Conservation (phyloP, 768 basidiomycete genomes). For the Hirschioporus abietinus region DNA sequence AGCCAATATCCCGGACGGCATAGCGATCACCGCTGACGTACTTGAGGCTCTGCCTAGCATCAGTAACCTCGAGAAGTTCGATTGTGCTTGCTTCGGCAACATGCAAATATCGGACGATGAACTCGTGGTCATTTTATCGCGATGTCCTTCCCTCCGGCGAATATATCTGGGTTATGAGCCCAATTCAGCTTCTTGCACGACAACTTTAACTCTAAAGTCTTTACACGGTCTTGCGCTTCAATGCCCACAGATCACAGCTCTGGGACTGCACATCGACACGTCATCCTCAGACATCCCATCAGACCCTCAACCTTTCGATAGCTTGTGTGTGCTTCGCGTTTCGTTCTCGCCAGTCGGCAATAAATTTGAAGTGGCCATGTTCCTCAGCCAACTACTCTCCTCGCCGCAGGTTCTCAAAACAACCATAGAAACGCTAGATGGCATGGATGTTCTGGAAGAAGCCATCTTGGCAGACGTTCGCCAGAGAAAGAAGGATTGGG, state of each 20-base stretch:
- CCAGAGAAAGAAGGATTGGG: not conserved
- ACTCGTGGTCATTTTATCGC: not conserved
- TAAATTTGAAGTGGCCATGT: not conserved
- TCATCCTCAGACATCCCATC: not conserved
- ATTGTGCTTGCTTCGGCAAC: not conserved
- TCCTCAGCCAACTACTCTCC: not conserved
- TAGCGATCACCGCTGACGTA: not conserved
- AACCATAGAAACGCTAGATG: not conserved
- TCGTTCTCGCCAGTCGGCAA: not conserved
- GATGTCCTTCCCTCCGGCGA: not conserved
- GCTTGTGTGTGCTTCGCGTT: not conserved
- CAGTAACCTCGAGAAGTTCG: not conserved
- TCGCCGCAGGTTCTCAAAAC: not conserved
- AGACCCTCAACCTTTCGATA: not conserved
- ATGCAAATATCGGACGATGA: not conserved
- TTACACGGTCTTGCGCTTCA: not conserved
- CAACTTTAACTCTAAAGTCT: not conserved
- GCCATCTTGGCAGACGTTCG: not conserved
- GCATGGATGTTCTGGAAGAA: not conserved
- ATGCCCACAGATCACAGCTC: not conserved
- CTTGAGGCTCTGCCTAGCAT: not conserved
- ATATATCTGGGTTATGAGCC: not conserved
- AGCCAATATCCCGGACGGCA: not conserved
- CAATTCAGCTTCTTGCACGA: not conserved
- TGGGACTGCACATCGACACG: not conserved